Evolutionary conservation across 768 basidiomycete species (phyloP), one percentile per base, ranked within the genome.

Genomic region (Auricularia cornea): DNA sequence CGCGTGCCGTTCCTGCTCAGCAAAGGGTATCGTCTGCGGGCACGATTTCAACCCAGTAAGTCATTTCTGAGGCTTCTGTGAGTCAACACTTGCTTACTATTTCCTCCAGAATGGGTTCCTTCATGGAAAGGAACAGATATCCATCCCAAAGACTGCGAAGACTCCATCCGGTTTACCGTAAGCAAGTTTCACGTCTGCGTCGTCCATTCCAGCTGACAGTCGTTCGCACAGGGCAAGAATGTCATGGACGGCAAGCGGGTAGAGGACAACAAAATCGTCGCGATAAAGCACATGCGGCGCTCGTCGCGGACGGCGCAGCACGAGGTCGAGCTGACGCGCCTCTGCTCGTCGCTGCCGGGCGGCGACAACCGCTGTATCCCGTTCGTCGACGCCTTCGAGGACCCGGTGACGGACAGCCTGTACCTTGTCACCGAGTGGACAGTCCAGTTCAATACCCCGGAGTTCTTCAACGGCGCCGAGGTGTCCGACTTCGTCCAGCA

Each of bases 131-230:
- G 54, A 4, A 57, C 54, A 11, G 54, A 57, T 57, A 57, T 57
- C 29, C 54, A 57, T 30, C 54, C 54, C 23, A 57, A 57, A 20
- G 54, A 57, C 54, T 57, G 54, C 54, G 54, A 57, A 20, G 54
- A 57, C 28, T 57, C 54, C 5, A 57, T 57, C 14, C 54, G 54
- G 26, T 57, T 57, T 26, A 57, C 54, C 26, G 54, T 57, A 57
- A 48, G 44, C 20, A 18, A 6, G 26, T 26, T n/a, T 26, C 16
- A 26, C 23, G 10, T 40, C 38, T 8, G 38, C 12, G 44, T 20
- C 30, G 16, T 16, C 10, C 6, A 6, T 11, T 1, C 11, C 28
- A 5, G 26, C 54, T 57, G 54, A 57, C 26, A 20, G 28, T 20
- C 29, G 26, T 57, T 52, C 20, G 51, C 28, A 29, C 30, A 57